Base-by-base conservation (phyloP, 495 filamentous ascomycete species). In the Annulohypoxylon maeteangense region DNA sequence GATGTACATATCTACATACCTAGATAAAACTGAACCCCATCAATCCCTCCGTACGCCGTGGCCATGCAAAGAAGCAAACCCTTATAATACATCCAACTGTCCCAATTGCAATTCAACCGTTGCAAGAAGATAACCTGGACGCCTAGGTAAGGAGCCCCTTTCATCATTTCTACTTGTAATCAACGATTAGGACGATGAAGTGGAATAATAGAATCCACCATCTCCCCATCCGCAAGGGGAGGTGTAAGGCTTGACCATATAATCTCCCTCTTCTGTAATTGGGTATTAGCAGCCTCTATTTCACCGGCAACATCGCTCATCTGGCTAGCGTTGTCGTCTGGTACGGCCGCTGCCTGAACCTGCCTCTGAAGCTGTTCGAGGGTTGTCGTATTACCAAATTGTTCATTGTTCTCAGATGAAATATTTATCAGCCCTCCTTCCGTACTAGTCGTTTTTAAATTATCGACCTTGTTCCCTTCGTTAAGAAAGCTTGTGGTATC, bases 181-280 rank as follows among this genome's bases (percentile, higher is more conserved):
- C 31, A 70, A 61, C 56, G 25, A 55, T 75, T 74, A 23, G 75
- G 75, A 55, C 75, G 71, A 23, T 38, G 22, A 40, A 72, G 64
- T 20, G 75, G 75, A 54, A 77, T 77, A n/a, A 5, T 72, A 5
- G 70, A 44, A 40, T 77, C 75, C 16, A 74, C 59, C 47, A 32
- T 59, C 31, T 77, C 75, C 12, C 54, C 55, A n/a, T 59, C 64
- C 8, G 22, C 51, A 27, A 75, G 65, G 7, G 36, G 36, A 29
- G 75, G 73, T 44, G 65, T 62, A 22, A 76, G 73, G 50, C 12
- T 31, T 4, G 64, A 75, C 4, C 47, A 11, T 32, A 38, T 3
- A 7, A 14, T 16, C 45, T 18, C 12, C 6, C 3, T 38, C 36
- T 29, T 23, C 12, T 32, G 44, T 27, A 14, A 42, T 20, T n/a